Base-by-base conservation (phyloP, 495 filamentous ascomycete species). In the Lineolata rhizophorae region DNA sequence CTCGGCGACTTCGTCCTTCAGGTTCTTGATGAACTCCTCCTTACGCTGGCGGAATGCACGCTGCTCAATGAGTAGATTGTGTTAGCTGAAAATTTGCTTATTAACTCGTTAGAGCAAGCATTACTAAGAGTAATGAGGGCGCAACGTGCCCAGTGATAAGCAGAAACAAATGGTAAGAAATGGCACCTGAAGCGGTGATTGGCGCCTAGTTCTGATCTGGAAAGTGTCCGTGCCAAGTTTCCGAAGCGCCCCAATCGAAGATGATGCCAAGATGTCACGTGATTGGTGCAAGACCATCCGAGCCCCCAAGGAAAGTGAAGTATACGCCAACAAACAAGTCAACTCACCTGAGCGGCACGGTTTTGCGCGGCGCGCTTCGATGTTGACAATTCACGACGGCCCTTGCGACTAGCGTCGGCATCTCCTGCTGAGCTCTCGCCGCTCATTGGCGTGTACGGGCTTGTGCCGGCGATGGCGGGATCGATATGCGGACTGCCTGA, bases 341-440 rank as follows among this genome's bases (percentile, higher is more conserved):
- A 21, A 57, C 64, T 29, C 65, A 94, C 87, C 73, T 97, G 87
- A 29, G 87, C 87, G 42, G 87, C 87, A 44, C 87, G 64, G 46
- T 97, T 97, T 52, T 97, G 87, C 25, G 90, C 87, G 13, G 87
- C 87, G 39, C 87, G 72, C 56, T 97, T 97, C 27, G 80, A 87
- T 10, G 80, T 83, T 15, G 82, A 92, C 30, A 97, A 56, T 55
- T 94, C 87, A 27, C 87, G 65, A 55, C 93, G 92, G 20, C 72
- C 72, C 31, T 52, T 56, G 13, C 44, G 30, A 10, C 35, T 30
- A 20, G 38, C 45, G 29, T 45, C 42, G 34, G 47, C 11, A 10
- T 44, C 44, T 18, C 43, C 49, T 14, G 54, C 51, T 26, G 38
- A 40, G 15, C 29, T 39, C 28, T 38, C 41, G 18, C 53, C 48